These are phyloP conservation scores for Fraxinus quadrangulata DNA, from an alignment of 257 asterid genomes.

Conservation along the genomic window DNA sequence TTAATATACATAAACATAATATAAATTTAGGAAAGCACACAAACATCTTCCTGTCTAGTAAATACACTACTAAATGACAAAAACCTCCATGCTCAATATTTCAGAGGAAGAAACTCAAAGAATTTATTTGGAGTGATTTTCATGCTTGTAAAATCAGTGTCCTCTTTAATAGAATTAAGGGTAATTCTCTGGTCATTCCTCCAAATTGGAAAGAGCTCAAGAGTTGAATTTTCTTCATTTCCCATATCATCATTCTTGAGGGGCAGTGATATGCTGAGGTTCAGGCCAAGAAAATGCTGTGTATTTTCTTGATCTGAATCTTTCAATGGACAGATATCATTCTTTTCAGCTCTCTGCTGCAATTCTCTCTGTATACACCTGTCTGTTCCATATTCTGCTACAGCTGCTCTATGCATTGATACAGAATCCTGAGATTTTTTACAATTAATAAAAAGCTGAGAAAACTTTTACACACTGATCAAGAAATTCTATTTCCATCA, in stretches of 20 bases:
- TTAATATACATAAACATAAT: background rate
- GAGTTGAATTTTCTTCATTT: background rate
- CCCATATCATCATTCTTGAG: conserved; percentile 20
- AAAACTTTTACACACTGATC: conserved; percentile 36
- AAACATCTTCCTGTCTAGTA: background rate
- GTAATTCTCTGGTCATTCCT: background rate
- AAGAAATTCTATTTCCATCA: conserved; percentile 58
- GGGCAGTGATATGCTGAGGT: conserved; percentile 14
- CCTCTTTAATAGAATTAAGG: background rate
- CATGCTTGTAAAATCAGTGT: background rate
- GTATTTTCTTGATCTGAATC: conserved; percentile 30
- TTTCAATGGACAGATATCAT: conserved; percentile 38
- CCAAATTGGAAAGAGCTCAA: background rate
- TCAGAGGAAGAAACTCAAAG: conserved; percentile 12
- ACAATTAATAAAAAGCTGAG: conserved; percentile 33
- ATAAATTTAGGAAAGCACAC: background rate
- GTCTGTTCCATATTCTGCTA: conserved; percentile 36
- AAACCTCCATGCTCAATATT: background rate
- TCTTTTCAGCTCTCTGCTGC: conserved; percentile 27
- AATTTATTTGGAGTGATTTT: background rate
- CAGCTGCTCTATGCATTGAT: conserved; percentile 52
- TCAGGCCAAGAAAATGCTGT: conserved; percentile 17
- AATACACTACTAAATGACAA: background rate
- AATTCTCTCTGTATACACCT: conserved; percentile 39
- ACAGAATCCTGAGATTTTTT: conserved; percentile 44